Base-by-base conservation (phyloP, 2,329 filamentous ascomycete species). In the Aspergillus fischeri region DNA sequence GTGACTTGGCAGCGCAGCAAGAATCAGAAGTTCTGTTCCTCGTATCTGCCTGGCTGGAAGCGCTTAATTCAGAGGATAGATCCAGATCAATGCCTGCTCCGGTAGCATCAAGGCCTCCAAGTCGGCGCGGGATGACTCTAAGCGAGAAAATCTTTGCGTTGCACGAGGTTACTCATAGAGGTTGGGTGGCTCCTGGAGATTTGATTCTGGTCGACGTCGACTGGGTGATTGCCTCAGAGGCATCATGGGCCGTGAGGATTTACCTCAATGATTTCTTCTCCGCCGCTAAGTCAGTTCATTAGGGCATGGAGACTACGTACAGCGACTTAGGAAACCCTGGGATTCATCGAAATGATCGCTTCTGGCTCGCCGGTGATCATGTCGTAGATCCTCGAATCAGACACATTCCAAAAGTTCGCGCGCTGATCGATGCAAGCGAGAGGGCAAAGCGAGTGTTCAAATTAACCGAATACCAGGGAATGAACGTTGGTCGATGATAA, bases 311-410 rank as follows among this genome's bases (percentile, higher is more conserved):
- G 32, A 64, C 64, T 42, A 76, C 73, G 3, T 77, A 78, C 60
- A 66, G 77, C 4, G 53, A 65, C 3, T 62, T 81, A 7, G 75
- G 76, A 3, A 60, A 65, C 11, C 76, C 77, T 0, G 72, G 74
- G 3, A 77, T 79, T n/a, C 80, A 74, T 57, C 76, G 80, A 8
- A 82, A 81, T 53, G 78, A 81, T 59, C 67, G 79, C 0, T 75
- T 82, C 60, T 81, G 79, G 80, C 70, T 82, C 5, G 79, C 78
- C 0, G 75, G 75, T 1, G 80, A 81, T 61, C 79, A 81, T 59
- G 71, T 77, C 3, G 77, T 81, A 3, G 78, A 81, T 53, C 79
- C 79, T 1, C 69, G 77, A 1, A 63, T 75, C 7, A 71, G 72
- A n/a, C 57, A 74, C 14, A 57, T 64, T 0, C 75, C 77, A 0